Base-by-base conservation (phyloP, 2,329 filamentous ascomycete genomes). In the Pseudogymnoascus sp. region DNA sequence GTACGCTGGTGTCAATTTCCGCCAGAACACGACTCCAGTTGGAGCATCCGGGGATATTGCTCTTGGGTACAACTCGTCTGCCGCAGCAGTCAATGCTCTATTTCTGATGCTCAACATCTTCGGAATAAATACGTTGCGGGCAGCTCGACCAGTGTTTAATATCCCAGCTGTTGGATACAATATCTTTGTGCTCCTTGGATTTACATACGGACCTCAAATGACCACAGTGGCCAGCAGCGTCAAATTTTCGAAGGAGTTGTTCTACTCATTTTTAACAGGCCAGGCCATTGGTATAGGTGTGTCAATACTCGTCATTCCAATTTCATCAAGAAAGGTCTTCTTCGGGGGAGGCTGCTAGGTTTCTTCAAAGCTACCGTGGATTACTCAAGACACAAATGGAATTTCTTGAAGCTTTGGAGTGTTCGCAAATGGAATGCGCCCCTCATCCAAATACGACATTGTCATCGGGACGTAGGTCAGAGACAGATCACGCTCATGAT, bases 21-120 rank as follows among this genome's bases (percentile, higher is more conserved):
- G 88, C 58, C 68, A 81, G 49, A 77, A 88, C 67, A 87, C 83
- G 0, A 77, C 77, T 5, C 43, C 43, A 29, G 23, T n/a, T 16
- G 43, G 23, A n/a, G 67, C 72, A 1, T 66, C 73, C 11, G 59
- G 38, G 29, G 61, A 61, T 2, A 69, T 72, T 10, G 71, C 74
- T 12, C 61, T 70, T 11, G 74, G 73, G 19, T 91, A 91, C 74
- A 90, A 90, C 69, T 83, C 86, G 3, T 88, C 86, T 33, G 87
- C 88, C 33, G 84, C 84, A 1, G 86, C 81, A 0, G 87, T 91
- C 0, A 83, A 83, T 61, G 88, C 75, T 0, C 74, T 90, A 1
- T 91, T 86, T 83, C 76, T 91, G 2, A 86, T 90, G 71, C 80
- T 84, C 65, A 81, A 84, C 69, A 85, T 89, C 60, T 91, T 85